Base-by-base conservation (phyloP, 2,329 filamentous ascomycete species). In the Xylariaceae sp. region DNA sequence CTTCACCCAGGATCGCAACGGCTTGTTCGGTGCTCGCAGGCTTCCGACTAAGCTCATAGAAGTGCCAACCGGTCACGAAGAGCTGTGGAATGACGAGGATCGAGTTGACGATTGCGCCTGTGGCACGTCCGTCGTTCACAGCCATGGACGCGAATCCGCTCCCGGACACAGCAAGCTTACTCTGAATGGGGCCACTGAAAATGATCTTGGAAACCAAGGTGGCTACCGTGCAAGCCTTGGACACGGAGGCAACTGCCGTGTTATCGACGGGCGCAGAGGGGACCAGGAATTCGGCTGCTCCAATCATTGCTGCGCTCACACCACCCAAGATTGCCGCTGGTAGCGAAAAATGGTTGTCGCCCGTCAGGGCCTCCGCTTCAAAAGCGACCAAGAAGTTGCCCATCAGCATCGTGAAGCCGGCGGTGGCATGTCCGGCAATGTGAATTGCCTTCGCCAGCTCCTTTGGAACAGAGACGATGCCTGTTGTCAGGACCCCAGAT, bases 21-120 rank as follows among this genome's bases (percentile, higher is more conserved):
- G 47, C 39, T 11, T 52, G 56, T 11, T 55, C 11, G 0, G 23
- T 39, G 10, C 53, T 49, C 2, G 53, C 49, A 4, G 49, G 17
- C 18, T 56, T 49, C n/a, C 53, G 15, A 13, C 57, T 50, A 3
- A 56, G 53, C 34, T 59, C 57, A 9, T 59, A 59, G 41, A 56
- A 53, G 30, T 56, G 57, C 53, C 49, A 53, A 11, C 53, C 49
- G 2, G 49, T 50, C 11, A 50, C 49, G 13, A 59, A 56, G 2
- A 55, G 53, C 8, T 44, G 15, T 1, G 57, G 49, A n/a, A 55
- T 53, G 13, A 56, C 41, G 39, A 59, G 30, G 13, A 53, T 59
- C 17, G 53, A 41, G 30, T 55, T 23, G 2, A 55, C 15, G 7
- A 53, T 53, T 30, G 49, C 57, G 8, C 48, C 45, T 17, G 49